Percentiles rank a stretch among this genome's conserved stretches.
phyloP scores from a whole-genome alignment of 1,284 basidiomycete species.

The Anthracocystis panici-leucophaei region DNA sequence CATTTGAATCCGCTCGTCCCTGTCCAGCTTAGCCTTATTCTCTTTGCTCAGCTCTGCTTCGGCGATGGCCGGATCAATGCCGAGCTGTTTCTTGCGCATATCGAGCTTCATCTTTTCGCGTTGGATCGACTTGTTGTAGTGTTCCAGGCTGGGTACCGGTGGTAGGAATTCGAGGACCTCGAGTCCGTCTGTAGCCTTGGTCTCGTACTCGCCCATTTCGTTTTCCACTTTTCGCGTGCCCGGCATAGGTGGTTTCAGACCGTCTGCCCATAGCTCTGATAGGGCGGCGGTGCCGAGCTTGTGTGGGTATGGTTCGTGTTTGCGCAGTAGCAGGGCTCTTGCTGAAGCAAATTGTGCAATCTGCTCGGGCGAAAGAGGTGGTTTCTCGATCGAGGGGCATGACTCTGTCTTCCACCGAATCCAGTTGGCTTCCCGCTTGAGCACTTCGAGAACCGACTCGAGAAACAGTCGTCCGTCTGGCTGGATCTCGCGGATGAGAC shows the following conservation, averaged over 20 bases:
- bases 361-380: conserved; percentile 45
- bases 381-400: conserved; percentile 63
- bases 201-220: conserved; percentile 57
- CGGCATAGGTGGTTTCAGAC: conserved; percentile 47
- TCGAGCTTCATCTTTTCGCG: conserved; percentile 53
- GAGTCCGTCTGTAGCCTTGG: conserved; percentile 59
- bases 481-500: conserved; percentile 56
- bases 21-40: conserved; percentile 30
- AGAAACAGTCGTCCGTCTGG: conserved; percentile 57
- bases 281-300: conserved; percentile 65
- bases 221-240: conserved; percentile 46
- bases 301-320: conserved; percentile 39
- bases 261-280: conserved; percentile 65
- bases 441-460: conserved; percentile 53
- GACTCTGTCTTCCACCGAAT: conserved; percentile 65
- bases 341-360: conserved; percentile 44
- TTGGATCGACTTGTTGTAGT: conserved; percentile 55
- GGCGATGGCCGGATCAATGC: conserved; percentile 28
- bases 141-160: conserved; percentile 46
- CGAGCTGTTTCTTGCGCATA: conserved; percentile 52
- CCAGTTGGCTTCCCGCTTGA: conserved; percentile 61
- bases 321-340: conserved; percentile 26
- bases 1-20: conserved; percentile 34
- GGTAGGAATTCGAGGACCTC: conserved; percentile 63
- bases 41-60: conserved; percentile 36